Percentiles rank a stretch among this genome's conserved stretches.
phyloP scores from a whole-genome alignment of 2,329 filamentous ascomycete species.

The Botrytis paeoniae region DNA sequence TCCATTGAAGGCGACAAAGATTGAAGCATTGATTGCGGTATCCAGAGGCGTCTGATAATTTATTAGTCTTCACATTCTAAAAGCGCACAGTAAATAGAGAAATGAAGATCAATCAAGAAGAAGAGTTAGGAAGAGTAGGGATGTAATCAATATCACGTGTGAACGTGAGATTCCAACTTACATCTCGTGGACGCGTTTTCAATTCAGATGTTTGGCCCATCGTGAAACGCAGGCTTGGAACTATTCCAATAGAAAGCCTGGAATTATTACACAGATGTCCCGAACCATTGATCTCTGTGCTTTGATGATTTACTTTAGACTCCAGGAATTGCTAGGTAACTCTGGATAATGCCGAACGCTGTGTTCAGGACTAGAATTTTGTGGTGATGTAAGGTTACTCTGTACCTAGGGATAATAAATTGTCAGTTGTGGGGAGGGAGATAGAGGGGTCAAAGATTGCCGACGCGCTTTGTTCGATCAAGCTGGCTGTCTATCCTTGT shows the following conservation, averaged over 20 bases:
- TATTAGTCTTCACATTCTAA: not conserved
- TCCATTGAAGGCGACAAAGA: conserved; percentile 33
- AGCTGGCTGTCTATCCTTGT: not conserved
- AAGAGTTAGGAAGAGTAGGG: not conserved
- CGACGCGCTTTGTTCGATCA: not conserved
- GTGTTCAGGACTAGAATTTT: not conserved
- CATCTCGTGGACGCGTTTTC: not conserved
- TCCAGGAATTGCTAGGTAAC: not conserved
- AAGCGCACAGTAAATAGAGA: fast-evolving
- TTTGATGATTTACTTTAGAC: not conserved
- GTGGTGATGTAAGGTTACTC: not conserved
- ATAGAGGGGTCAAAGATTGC: not conserved
- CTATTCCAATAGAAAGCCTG: not conserved
- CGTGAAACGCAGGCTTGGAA: not conserved
- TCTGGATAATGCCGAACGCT: not conserved
- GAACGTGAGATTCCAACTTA: conserved; percentile 3
- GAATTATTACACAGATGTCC: not conserved
- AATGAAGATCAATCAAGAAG: not conserved
- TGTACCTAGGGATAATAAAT: not conserved
- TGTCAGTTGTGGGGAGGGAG: not conserved
- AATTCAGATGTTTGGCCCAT: not conserved
- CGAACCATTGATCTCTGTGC: not conserved
- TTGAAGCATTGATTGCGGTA: conserved; percentile 23
- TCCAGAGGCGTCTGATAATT: not conserved
- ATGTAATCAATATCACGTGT: conserved; percentile 8